Base-by-base conservation (phyloP, 2,329 filamentous ascomycete species). In the Xylaria sp. region DNA sequence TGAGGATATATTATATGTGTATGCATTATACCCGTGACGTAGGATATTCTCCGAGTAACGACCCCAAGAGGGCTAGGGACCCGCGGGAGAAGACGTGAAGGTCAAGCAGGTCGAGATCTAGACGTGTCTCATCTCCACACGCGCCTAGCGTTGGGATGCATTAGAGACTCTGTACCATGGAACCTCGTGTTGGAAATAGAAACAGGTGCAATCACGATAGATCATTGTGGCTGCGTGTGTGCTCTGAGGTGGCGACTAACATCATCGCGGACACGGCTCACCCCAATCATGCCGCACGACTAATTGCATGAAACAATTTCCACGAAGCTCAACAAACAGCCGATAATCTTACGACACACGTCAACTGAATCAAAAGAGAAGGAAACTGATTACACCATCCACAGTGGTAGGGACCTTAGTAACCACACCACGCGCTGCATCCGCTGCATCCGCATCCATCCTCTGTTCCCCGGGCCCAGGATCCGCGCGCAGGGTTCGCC, bases 101-200 rank as follows among this genome's bases (percentile, higher is more conserved):
- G 42, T 17, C 6, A n/a, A 11, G 25, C n/a, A n/a, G n/a, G n/a
- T n/a, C n/a, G n/a, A n/a, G n/a, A n/a, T n/a, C n/a, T n/a, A n/a
- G n/a, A n/a, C n/a, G n/a, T n/a, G n/a, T n/a, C 14, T 28, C 35
- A 38, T 47, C 49, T 57, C 37, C 33, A 42, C 43, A 23, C n/a
- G 11, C 33, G 33, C 9, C 9, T 8, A 37, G 49, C 60, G 43
- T 61, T 19, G 52, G 37, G 7, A 17, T 49, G 37, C 53, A 52
- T 57, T 31, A n/a, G 53, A 62, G 54, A 54, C 53, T 62, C 47
- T 40, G 49, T 19, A 23, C n/a, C n/a, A 7, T 6, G 12, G 3
- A 19, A 38, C 31, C 15, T 51, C 49, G 33, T 51, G 38, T 51
- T 19, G 19, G n/a, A 25, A 38, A 51, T 51, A 51, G 33, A 38